Percentiles rank a stretch among this genome's conserved stretches.
phyloP scores from a whole-genome alignment of 768 basidiomycete species.

The Leucogyrophana mollusca region DNA sequence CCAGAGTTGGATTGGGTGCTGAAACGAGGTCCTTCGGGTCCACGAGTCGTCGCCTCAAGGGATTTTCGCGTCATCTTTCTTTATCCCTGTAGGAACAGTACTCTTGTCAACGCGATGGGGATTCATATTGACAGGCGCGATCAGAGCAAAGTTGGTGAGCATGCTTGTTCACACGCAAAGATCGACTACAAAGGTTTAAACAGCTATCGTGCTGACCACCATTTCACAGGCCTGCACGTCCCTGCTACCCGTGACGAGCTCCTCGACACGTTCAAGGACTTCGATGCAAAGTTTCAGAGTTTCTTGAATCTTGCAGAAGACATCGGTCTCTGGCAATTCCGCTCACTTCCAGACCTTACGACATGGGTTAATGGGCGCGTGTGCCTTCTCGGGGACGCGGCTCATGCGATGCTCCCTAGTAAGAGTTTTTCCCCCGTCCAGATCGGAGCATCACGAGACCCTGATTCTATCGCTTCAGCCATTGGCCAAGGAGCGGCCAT shows the following conservation, averaged over 20 bases:
- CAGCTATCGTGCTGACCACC: too few species aligned
- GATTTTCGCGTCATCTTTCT: too few species aligned
- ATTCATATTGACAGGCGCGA: too few species aligned
- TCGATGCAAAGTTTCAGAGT: background rate
- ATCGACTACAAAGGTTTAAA: too few species aligned
- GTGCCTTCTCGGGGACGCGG: slow-evolving; percentile 29
- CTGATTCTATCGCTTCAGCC: background rate
- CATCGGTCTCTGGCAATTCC: slow-evolving; percentile 3
- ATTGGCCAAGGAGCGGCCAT: slow-evolving; percentile 27
- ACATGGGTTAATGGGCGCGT: slow-evolving; percentile 25
- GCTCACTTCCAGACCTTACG: background rate
- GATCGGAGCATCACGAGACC: background rate
- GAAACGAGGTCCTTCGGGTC: too few species aligned
- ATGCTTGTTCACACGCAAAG: too few species aligned
- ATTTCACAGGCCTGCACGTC: too few species aligned
- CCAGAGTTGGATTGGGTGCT: slow-evolving; percentile 8
- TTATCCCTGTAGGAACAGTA: too few species aligned
- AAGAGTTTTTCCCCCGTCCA: slow-evolving; percentile 10
- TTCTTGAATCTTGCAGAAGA: background rate
- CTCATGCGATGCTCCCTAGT: slow-evolving; percentile 32
- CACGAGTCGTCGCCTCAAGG: too few species aligned
- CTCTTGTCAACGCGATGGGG: too few species aligned
- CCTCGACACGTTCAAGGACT: background rate
- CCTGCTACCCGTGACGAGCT: too few species aligned
- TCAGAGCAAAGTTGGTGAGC: too few species aligned